phyloP scores from a whole-genome alignment of 257 asterid genomes.

The Henckelia pumila region DNA sequence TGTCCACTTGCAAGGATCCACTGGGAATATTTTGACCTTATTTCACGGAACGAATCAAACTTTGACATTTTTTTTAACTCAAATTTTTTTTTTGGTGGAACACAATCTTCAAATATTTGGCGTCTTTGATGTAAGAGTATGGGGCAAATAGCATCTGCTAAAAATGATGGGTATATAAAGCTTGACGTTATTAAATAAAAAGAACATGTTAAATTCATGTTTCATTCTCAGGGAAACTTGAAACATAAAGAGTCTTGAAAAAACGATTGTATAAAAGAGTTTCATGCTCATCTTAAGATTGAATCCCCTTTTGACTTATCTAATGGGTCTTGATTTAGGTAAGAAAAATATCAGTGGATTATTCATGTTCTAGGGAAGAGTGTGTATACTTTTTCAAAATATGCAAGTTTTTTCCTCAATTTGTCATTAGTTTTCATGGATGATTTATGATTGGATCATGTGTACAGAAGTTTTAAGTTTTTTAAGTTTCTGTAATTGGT shows the following conservation, averaged over 20 bases:
- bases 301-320: conserved; percentile 3
- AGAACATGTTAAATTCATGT: no score
- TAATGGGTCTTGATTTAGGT: background rate
- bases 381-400: no score
- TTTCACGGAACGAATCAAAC: background rate
- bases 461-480: background rate
- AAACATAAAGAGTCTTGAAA: no score
- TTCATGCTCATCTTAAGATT: background rate
- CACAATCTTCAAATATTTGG: conserved; percentile 19
- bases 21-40: background rate
- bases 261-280: no score
- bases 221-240: no score
- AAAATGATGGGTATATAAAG: no score
- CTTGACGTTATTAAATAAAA: no score
- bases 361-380: background rate
- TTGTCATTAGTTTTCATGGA: background rate
- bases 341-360: background rate
- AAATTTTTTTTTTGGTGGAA: background rate
- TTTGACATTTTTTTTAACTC: background rate
- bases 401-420: background rate
- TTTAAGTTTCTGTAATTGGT: no score
- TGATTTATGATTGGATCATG: background rate
- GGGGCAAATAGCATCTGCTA: no score
- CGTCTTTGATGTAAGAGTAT: no score
- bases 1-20: conserved; percentile 11